phyloP scores from a whole-genome alignment of 306 rosid genomes.

The Geum urbanum region DNA sequence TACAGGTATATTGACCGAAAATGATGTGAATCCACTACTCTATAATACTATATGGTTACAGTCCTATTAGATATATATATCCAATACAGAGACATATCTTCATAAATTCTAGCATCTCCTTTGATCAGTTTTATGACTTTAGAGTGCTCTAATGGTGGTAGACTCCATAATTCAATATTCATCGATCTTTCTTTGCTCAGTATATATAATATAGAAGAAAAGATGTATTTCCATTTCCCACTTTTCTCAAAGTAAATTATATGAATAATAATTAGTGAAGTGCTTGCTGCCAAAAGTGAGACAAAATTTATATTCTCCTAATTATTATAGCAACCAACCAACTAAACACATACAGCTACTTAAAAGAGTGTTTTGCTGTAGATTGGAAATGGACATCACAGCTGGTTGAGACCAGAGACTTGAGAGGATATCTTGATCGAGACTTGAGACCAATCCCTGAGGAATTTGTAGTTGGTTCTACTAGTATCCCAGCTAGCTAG shows the following conservation, averaged over 20 bases:
- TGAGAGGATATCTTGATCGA: background rate
- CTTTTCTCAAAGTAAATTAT: background rate
- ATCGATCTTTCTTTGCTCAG: background rate
- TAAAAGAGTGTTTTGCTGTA: constrained; percentile 13
- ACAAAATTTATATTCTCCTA: constrained; percentile 29
- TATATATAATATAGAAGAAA: background rate
- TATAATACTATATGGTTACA: too few relatives aligned
- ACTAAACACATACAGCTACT: constrained; percentile 30
- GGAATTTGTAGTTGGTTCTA: background rate
- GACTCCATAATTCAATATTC: background rate
- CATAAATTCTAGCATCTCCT: too few relatives aligned
- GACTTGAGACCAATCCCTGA: background rate
- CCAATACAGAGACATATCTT: too few relatives aligned
- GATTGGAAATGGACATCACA: constrained; percentile 2
- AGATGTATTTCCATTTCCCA: background rate
- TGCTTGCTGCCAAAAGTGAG: constrained; percentile 36
- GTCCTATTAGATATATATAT: too few relatives aligned
- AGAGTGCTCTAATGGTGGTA: background rate
- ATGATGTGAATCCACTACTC: background rate
- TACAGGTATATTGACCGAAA: too few relatives aligned
- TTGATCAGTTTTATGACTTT: too few relatives aligned
- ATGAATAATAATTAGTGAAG: constrained; percentile 5
- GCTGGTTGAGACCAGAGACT: background rate
- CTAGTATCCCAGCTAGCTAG: background rate
- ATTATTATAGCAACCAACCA: constrained; percentile 37